These are phyloP conservation scores for Globisporangium spinosum DNA, from an alignment of 352 stramenopile species.

Conservation along the genomic window DNA sequence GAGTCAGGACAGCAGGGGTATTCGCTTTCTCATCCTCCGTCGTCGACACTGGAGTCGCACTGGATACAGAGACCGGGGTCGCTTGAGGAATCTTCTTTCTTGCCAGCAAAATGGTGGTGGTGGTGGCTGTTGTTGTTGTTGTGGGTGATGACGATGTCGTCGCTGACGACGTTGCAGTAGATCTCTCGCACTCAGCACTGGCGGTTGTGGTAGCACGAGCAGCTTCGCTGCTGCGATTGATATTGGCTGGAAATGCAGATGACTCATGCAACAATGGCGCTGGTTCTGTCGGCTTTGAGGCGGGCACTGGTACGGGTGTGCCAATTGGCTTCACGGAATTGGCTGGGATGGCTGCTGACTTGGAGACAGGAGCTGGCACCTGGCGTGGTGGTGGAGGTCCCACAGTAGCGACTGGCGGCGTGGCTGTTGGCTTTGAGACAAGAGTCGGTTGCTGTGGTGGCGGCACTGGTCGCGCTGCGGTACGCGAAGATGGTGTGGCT, in stretches of 20 bases:
- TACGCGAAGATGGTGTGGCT: neutral
- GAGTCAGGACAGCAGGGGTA: neutral
- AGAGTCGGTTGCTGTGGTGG: neutral
- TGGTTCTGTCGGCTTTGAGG: neutral
- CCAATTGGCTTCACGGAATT: neutral
- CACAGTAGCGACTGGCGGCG: neutral
- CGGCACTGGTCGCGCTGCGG: neutral
- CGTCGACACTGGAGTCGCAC: neutral
- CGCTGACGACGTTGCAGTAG: neutral
- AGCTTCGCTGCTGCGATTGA: neutral
- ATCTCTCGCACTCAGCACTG: neutral
- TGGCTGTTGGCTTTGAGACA: neutral
- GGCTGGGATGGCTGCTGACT: neutral
- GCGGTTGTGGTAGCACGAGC: neutral
- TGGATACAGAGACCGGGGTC: neutral
- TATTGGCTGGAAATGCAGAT: neutral
- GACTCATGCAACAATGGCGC: neutral
- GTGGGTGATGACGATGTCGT: neutral
- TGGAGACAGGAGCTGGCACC: neutral
- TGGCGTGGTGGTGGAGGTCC: neutral
- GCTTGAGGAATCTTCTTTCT: slow-evolving; percentile 27
- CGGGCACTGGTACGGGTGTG: neutral
- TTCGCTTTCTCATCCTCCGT: neutral
- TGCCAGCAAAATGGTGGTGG: slow-evolving; percentile 16
- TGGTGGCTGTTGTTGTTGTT: neutral